A percentile compares a stretch with the other conserved stretches of the same genome.
Conservation (phyloP, 2,329 filamentous ascomycete species). For the Microthyrium microscopicum region DNA sequence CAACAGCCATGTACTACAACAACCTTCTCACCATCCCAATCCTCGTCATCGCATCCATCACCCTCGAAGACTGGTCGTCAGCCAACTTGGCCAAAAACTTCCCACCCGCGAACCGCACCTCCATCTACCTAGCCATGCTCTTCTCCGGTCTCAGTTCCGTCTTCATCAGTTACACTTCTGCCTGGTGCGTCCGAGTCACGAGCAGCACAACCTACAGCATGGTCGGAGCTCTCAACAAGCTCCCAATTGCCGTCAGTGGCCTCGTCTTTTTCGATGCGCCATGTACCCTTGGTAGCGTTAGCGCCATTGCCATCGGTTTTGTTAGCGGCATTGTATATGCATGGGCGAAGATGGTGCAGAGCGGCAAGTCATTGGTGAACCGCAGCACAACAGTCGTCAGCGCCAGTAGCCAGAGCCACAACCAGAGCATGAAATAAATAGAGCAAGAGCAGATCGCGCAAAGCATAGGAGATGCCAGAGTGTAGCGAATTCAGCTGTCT, state of each 20-base stretch:
- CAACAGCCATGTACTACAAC: slow-evolving; percentile 96
- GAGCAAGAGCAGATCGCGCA: too few species aligned
- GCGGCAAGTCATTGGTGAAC: slow-evolving; percentile 45
- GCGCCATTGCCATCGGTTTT: slow-evolving; percentile 82
- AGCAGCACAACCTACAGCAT: slow-evolving; percentile 97
- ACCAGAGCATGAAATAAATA: too few species aligned
- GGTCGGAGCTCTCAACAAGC: slow-evolving; percentile 96
- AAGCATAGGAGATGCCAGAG: too few species aligned
- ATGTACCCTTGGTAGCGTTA: slow-evolving; percentile 79
- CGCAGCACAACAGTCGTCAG: slow-evolving; percentile 61
- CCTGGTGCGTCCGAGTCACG: slow-evolving; percentile 95
- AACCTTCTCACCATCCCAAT: slow-evolving; percentile 93
- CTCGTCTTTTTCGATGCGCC: slow-evolving; percentile 92
- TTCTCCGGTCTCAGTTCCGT: slow-evolving; percentile 86
- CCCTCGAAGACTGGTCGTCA: slow-evolving; percentile 84
- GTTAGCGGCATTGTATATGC: slow-evolving; percentile 84
- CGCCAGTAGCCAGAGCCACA: slow-evolving; percentile 80
- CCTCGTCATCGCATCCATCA: slow-evolving; percentile 61
- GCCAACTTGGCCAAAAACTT: slow-evolving; percentile 79
- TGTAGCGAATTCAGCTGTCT: too few species aligned
- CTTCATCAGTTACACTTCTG: slow-evolving; percentile 98
- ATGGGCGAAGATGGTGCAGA: slow-evolving; percentile 70
- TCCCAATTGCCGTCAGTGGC: slow-evolving; percentile 83
- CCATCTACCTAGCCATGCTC: slow-evolving; percentile 73
- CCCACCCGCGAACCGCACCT: slow-evolving; percentile 62